Evolutionary conservation across 1,139 yeast species (phyloP), one percentile per base, ranked within the genome.

Genomic region (Sugiyamaella novakii): DNA sequence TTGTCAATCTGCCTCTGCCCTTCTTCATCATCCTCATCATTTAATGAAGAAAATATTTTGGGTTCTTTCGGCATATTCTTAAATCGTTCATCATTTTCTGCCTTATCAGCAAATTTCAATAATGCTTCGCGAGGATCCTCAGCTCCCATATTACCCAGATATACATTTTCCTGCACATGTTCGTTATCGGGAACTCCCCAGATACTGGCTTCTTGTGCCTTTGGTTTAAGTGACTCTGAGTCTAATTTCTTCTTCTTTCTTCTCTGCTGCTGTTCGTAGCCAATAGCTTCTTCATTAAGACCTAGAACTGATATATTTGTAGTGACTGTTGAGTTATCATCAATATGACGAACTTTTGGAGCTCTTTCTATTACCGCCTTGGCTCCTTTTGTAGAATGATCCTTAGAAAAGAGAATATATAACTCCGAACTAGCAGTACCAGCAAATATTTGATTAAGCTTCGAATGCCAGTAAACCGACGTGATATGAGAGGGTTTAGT

Each of bases 51-150:
- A 15, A 44, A 51, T 18, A 45, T 17, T 34, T 44, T 43, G 8
- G 44, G 53, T 19, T 46, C 41, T 33, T 38, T 39, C 2, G 42
- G 50, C 45, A 29, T 43, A 44, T 28, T 49, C 18, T 43, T 46
- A 46, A 59, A 61, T 34, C 56, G 54, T 5, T 62, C 60, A 33
- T 62, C 61, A 17, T 58, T 52, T 46, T 64, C 56, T 8, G 68
- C 65, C n/a, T 58, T 52, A 18, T 63, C 64, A 5, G 71, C 70
- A 46, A 61, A 68, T 49, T 66, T 66, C 24, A 68, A 57, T 40
- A 70, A 53, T 11, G 68, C 71, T 47, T 68, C 72, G 29, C 73
- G 54, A 1, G 74, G 72, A 50, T 70, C 73, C 51, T 70, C 71
- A 19, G 55, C 52, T 10, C 54, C 52, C 34, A 59, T 43, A 25